Conservation (phyloP, 768 basidiomycete genomes). For the Saitozyma sp. region DNA sequence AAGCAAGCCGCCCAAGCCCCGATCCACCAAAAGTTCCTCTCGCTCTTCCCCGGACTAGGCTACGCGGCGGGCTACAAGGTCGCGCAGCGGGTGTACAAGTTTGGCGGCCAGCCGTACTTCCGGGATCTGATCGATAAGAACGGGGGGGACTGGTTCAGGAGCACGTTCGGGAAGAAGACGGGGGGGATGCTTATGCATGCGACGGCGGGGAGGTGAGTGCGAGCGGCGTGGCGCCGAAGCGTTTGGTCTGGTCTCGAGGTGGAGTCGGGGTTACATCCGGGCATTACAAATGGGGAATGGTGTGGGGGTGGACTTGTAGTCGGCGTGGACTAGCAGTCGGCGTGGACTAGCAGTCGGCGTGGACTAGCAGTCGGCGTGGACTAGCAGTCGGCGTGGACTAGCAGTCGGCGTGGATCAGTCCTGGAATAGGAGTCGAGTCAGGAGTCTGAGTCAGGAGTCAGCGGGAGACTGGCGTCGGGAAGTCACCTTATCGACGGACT, state of each 20-base stretch:
- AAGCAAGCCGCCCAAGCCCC: constrained; percentile 73
- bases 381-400: too few relatives aligned
- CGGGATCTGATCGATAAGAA: constrained; percentile 83
- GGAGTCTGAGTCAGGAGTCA: too few relatives aligned
- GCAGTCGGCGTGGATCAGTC: too few relatives aligned
- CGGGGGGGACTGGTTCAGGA: constrained; percentile 78
- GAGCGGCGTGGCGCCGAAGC: not conserved
- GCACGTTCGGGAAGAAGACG: constrained; percentile 85
- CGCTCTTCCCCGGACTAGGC: constrained; percentile 93
- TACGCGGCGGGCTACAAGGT: constrained; percentile 99
- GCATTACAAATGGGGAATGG: too few relatives aligned
- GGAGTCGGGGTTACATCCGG: too few relatives aligned
- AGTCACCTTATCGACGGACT: too few relatives aligned
- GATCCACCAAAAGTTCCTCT: constrained; percentile 68
- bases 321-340: too few relatives aligned
- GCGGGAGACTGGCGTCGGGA: too few relatives aligned
- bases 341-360: too few relatives aligned
- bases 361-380: too few relatives aligned
- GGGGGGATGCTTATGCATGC: constrained; percentile 97
- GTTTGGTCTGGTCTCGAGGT: not conserved
- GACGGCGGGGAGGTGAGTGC: constrained; percentile 77
- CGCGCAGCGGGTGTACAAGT: constrained; percentile 91
- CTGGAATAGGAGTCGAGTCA: too few relatives aligned
- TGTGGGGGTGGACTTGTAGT: too few relatives aligned
- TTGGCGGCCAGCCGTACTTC: constrained; percentile 97